phyloP scores from a whole-genome alignment of 305 asterid species.

The Rubia peregrina region DNA sequence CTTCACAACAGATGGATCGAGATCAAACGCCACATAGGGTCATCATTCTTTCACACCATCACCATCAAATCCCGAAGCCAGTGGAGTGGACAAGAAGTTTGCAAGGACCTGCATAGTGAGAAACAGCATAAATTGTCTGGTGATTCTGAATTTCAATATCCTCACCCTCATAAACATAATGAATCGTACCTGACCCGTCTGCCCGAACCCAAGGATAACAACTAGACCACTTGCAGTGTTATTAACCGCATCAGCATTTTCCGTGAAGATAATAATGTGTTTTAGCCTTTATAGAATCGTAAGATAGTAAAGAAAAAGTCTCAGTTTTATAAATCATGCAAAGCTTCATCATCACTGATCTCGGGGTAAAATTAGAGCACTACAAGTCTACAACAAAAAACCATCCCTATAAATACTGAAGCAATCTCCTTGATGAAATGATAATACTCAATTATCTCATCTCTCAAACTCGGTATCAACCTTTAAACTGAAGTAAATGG shows the following conservation, averaged over 20 bases:
- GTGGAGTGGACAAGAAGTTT: conserved; percentile 79
- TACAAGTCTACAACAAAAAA: not conserved
- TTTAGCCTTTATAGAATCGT: conserved; percentile 20
- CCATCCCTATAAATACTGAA: not conserved
- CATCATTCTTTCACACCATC: conserved; percentile 52
- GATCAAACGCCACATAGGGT: conserved; percentile 92
- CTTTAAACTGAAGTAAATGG: not conserved
- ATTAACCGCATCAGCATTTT: conserved; percentile 48
- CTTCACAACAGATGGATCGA: conserved; percentile 89
- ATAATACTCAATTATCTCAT: not conserved
- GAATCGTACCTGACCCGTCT: conserved; percentile 79
- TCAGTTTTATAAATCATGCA: not conserved
- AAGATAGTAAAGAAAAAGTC: not conserved
- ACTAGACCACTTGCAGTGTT: conserved; percentile 79
- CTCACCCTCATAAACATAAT: not conserved
- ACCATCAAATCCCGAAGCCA: conserved; percentile 68
- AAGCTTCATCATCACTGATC: not conserved
- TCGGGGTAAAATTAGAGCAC: no score
- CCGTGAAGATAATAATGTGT: conserved; percentile 33
- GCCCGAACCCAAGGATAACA: conserved; percentile 95
- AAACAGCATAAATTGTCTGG: conserved; percentile 22
- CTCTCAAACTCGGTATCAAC: not conserved
- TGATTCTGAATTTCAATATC: not conserved
- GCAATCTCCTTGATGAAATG: conserved; percentile 1
- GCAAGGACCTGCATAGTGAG: conserved; percentile 70